These are phyloP conservation scores for Patellifolia procumbens DNA, from an alignment of 179 eudicot genomes.

Conservation along the genomic window DNA sequence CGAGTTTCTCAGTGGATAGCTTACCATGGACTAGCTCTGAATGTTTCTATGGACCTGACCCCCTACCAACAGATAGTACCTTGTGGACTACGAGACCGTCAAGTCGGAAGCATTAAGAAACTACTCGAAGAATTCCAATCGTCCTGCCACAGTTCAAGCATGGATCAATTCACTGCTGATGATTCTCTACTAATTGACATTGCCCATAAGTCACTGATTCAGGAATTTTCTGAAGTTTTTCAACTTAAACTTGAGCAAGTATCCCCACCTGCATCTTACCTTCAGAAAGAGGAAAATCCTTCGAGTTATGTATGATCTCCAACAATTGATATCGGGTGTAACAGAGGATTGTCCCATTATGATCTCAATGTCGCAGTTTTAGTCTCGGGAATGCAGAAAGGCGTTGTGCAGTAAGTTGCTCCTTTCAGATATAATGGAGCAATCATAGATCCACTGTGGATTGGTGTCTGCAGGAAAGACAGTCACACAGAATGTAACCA, in stretches of 20 bases:
- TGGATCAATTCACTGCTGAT: conserved; percentile 22
- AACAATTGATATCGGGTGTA: no score
- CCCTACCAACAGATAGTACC: conserved; percentile 79
- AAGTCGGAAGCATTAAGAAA: conserved; percentile 77
- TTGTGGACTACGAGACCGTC: conserved; percentile 74
- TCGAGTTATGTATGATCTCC: background rate
- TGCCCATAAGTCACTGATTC: conserved; percentile 46
- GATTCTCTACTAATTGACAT: conserved; percentile 49
- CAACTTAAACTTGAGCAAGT: conserved; percentile 52
- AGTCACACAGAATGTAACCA: no score
- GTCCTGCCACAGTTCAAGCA: conserved; percentile 18
- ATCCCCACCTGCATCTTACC: conserved; percentile 19
- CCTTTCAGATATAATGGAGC: background rate
- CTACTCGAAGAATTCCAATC: conserved; percentile 41
- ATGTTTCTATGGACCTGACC: conserved; percentile 67
- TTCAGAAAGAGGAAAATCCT: conserved; percentile 5
- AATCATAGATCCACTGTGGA: no score
- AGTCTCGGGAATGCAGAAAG: background rate
- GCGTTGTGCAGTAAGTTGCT: background rate
- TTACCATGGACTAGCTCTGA: conserved; percentile 88
- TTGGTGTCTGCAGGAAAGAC: background rate
- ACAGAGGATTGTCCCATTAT: background rate
- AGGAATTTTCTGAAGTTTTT: conserved; percentile 75
- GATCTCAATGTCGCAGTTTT: background rate
- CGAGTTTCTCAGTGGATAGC: conserved; percentile 75